Conservation (phyloP, 257 asterid genomes). For the Coffea canephora region DNA sequence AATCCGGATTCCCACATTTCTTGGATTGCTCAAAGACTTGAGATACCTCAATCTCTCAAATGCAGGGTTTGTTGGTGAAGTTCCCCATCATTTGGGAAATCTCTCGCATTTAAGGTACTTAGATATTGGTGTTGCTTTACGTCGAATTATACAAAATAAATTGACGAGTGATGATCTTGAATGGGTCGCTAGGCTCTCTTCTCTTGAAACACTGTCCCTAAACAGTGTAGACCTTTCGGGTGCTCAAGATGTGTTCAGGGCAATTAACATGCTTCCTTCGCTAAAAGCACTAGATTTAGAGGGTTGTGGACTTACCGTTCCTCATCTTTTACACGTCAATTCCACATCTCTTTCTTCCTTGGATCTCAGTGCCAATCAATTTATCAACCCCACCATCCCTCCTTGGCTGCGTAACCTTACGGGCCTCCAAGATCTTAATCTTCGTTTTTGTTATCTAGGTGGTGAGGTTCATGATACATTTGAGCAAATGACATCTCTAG, state of each 20-base stretch:
- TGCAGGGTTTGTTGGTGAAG: background rate
- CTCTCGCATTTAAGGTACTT: constrained; percentile 16
- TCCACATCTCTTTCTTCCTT: constrained; percentile 12
- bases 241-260: background rate
- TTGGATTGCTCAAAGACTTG: no score
- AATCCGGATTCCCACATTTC: no score
- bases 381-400: background rate
- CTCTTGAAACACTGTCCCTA: constrained; percentile 6
- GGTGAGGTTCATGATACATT: background rate
- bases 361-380: background rate
- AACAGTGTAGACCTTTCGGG: background rate
- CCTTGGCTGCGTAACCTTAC: constrained; percentile 2
- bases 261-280: constrained; percentile 16
- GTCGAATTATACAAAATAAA: background rate
- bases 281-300: background rate
- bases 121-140: background rate
- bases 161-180: constrained; percentile 5
- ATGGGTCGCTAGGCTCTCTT: constrained; percentile 13
- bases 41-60: no score
- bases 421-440: background rate
- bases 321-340: constrained; percentile 8
- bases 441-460: background rate
- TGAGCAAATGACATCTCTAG: no score
- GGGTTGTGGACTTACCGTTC: background rate
- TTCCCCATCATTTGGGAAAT: constrained; percentile 24